Base-by-base conservation (phyloP, 371 early-diverging fungal genomes). In the Mortierella polycephala region DNA sequence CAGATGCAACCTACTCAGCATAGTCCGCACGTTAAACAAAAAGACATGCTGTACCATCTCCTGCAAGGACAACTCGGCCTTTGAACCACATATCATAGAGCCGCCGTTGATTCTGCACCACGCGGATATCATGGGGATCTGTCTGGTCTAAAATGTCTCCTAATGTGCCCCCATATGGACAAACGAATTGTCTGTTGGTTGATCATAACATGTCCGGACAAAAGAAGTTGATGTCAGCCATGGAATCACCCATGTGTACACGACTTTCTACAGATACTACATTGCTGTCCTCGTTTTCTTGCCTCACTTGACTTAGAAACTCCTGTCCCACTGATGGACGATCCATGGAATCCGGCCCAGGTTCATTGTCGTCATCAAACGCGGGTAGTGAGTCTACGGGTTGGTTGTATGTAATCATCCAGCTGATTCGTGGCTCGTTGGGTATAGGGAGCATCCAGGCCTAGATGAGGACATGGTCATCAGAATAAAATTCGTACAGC, bases 41-140 rank as follows among this genome's bases (percentile, higher is more conserved):
- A 39, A 39, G 1, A 49, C 8, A 21, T 11, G 21, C 30, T 7
- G 16, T 66, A 66, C 66, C 66, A 42, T 66, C 66, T 1, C 66
- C 66, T 7, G 59, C 66, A 5, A 66, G 66, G 20, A 66, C 66
- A 14, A 66, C 66, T 12, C 68, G 61, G 6, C 68, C 62, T n/a
- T 21, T 53, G 49, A 61, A 55, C 68, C 68, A 68, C 56, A 55
- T 54, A 21, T 68, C 62, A 39, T 68, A 68, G 42, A 56, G 8
- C 2, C 59, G 66, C 21, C n/a, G 37, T 23, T 58, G 59, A 18
- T 57, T 66, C 4, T 58, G 58, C 7, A 66, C 66, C 13, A 4
- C 16, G 37, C 44, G n/a, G 2, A 66, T 59, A 7, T 66, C 52
- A 6, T 57, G 51, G 2, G 59, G 42, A 12, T 66, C 59, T 1